Evolutionary conservation across 192 early-diverging fungal genomes (phyloP), one percentile per base, ranked within the genome.

Genomic region (Backusella liffmaniae): DNA sequence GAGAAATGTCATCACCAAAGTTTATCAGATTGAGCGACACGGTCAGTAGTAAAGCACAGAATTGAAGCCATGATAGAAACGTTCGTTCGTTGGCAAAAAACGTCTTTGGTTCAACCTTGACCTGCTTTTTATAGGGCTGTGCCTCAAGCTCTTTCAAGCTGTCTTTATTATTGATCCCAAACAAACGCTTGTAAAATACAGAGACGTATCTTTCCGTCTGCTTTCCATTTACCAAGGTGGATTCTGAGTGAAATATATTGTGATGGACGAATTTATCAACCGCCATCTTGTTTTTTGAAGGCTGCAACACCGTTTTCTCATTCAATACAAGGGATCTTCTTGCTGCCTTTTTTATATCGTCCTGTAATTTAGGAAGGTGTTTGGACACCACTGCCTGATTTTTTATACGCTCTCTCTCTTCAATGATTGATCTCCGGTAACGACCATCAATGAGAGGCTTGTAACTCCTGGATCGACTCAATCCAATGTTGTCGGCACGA

Each of bases 41-140:
- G 16, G 86, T 85, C 13, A 89, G 86, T 21, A 95, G 76, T 3
- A 93, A 80, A 7, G 91, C 89, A 70, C 86, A 89, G 85, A 91
- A 93, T 70, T 92, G 88, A 81, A 94, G 80, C 94, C 95, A 96
- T 18, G 87, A 83, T 29, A 96, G 81, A 81, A 96, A 96, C 1
- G 94, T 95, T 18, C 95, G 86, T 79, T 96, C 95, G 72, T 96
- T 95, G 36, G 94, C 94, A 80, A 96, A 92, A 72, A 88, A 95
- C 12, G 93, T 90, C 85, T 96, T 96, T 23, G 95, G 92, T 76
- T 96, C 95, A 10, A 94, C 89, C 41, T 90, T 85, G 39, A 92
- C 82, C 21, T 88, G 84, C n/a, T 72, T 49, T 32, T 35, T 32
- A 8, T n/a, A 34, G 1, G 18, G 15, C 1, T n/a, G 18, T 34